A percentile compares a stretch with the other conserved stretches of the same genome.
Evolutionary conservation across 768 basidiomycete genomes (phyloP).

Genomic region (Pholiota microspora): DNA sequence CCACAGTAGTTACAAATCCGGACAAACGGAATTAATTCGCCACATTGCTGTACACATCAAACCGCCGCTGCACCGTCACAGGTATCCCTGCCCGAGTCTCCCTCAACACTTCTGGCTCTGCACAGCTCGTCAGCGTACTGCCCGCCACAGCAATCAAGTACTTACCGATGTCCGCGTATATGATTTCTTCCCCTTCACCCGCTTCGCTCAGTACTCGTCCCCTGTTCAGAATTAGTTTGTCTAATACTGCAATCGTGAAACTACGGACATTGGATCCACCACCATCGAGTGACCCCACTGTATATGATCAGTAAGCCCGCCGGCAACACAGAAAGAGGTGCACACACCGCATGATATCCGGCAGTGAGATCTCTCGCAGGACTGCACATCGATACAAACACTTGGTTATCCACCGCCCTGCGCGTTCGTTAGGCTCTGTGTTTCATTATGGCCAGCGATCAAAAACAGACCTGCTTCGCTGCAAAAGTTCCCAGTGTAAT

Average conservation of each 20-base stretch:
- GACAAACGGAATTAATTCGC: conserved; percentile 27
- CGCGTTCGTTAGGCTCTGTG: too few species aligned
- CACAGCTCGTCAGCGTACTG: not conserved
- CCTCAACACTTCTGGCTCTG: conserved; percentile 53
- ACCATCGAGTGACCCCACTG: conserved; percentile 92
- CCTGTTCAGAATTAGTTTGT: conserved; percentile 37
- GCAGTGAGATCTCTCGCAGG: conserved; percentile 84
- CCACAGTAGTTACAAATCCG: conserved; percentile 38
- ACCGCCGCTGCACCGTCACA: conserved; percentile 87
- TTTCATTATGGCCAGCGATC: too few species aligned
- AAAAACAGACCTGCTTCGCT: conserved; percentile 67
- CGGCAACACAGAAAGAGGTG: not conserved
- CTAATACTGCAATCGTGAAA: not conserved
- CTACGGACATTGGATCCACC: conserved; percentile 81
- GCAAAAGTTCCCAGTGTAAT: conserved; percentile 92
- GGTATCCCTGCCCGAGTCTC: conserved; percentile 83
- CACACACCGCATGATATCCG: conserved; percentile 82
- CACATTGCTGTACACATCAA: conserved; percentile 89
- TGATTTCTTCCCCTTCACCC: conserved; percentile 72
- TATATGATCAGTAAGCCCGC: not conserved
- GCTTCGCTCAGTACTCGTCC: conserved; percentile 75
- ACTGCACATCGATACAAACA: conserved; percentile 96
- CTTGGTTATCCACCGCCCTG: conserved; percentile 95
- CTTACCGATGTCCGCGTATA: conserved; percentile 82
- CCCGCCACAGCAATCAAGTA: conserved; percentile 4